Base-by-base conservation (phyloP, 2,329 filamentous ascomycete genomes). In the Spiromastix sp. region DNA sequence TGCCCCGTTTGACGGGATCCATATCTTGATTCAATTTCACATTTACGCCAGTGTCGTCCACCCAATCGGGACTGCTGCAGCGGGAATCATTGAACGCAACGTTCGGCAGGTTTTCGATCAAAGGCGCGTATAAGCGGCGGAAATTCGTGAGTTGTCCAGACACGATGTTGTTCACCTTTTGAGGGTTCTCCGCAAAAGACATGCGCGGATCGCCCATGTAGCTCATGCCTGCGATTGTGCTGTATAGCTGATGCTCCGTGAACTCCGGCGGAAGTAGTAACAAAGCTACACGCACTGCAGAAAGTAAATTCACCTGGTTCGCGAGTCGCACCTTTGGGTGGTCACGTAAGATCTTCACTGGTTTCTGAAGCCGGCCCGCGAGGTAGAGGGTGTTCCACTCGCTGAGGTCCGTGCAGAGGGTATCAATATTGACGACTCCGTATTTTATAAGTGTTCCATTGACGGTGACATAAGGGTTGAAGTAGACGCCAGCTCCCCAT, bases 391-490 rank as follows among this genome's bases (percentile, higher is more conserved):
- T 94, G 43, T 94, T 79, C 91, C 91, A 98, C 39, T 86, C 77
- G 19, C 77, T 81, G 16, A 98, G 72, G 55, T 98, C 91, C 27
- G 71, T 72, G 49, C 85, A 87, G 11, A 98, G 68, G 2, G 87
- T 95, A 52, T 93, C 79, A 45, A 96, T 73, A 51, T 93, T 94
- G 28, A 95, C 93, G 15, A 98, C 91, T 13, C 89, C 91, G 51
- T 98, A 98, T 63, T 98, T 98, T 60, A 98, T 91, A 51, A 96
- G 71, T 42, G 86, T 93, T 26, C 91, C 93, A 50, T 96, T 94
- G 41, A 96, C 79, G 2, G 83, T 89, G 32, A 98, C 77, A 56
- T 89, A 95, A 0, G 91, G 87, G 51, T 98, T 94, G 65, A 95
- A 98, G 63, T 98, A 98, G 25, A 95, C 85, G 5, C 91, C 93